Evolutionary conservation across 2,329 filamentous ascomycete species (phyloP), one percentile per base, ranked within the genome.

Genomic region (Sordariomycetes sp.): DNA sequence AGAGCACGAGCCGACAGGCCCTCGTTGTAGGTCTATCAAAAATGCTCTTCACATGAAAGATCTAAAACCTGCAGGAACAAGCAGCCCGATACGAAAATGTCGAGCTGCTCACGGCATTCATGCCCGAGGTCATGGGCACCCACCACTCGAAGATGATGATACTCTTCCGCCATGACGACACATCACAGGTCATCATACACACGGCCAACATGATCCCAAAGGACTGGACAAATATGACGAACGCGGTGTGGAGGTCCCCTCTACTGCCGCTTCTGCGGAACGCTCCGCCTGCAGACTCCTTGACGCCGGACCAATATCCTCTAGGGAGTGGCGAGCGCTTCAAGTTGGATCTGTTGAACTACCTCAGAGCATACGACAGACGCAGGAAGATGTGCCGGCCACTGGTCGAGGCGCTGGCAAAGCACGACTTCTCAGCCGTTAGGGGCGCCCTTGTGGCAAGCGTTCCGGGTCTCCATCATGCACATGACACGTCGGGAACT

Each of bases 171-270:
- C 78, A 83, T 51, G 86, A 94, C 50, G 76, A 82, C 41, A 74
- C 69, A 0, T 83, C 81, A 1, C 82, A 93, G 56, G 63, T 94
- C 6, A 59, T 93, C 36, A 87, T 94, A 20, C 85, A 93, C 46
- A 94, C 87, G 0, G 86, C 87, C 14, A 94, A 94, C 46, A 86
- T 94, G 81, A 90, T 94, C n/a, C 50, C 69, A 4, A 77, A 79
- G 36, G 87, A 94, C 53, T 94, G 87, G 87, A 72, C 67, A 2
- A 92, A 92, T 45, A 84, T 94, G 82, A 83, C 79, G 1, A 86
- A 94, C 53, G 86, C 76, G 2, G 72, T 84, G 5, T 94, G 87
- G 87, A 66, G 62, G 32, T 90, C 85, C 0, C 85, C 85, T 1
- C 50, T 73, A 2, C 71, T 94, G 1, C 78, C 82, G 1, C 32